Conservation (phyloP, 257 asterid species). For the Penstemon eatonii region DNA sequence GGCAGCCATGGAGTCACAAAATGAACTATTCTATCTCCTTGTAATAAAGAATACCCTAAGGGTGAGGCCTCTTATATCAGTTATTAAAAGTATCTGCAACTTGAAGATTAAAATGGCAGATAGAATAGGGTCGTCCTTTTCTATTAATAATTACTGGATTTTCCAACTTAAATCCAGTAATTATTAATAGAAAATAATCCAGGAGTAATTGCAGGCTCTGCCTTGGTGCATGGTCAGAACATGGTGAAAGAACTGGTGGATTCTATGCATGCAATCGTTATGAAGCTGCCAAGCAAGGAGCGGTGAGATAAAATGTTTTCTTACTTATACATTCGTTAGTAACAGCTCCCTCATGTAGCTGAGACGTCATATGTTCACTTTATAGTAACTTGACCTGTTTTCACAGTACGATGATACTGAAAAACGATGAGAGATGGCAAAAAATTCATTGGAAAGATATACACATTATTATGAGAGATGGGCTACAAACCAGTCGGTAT, state of each 20-base stretch:
- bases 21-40: slow-evolving; percentile 24
- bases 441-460: slow-evolving; percentile 90
- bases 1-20: background rate
- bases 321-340: slow-evolving; percentile 3
- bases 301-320: slow-evolving; percentile 50
- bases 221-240: slow-evolving; percentile 96
- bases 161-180: too few relatives aligned
- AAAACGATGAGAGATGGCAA: slow-evolving; percentile 97
- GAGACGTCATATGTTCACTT: slow-evolving; percentile 25
- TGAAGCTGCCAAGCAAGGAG: slow-evolving; percentile 96
- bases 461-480: slow-evolving; percentile 97
- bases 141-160: too few relatives aligned
- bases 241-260: slow-evolving; percentile 98
- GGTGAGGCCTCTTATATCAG: too few relatives aligned
- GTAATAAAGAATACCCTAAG: slow-evolving; percentile 18
- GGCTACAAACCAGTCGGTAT: slow-evolving; percentile 96
- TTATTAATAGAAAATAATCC: background rate
- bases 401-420: slow-evolving; percentile 86
- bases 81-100: too few relatives aligned
- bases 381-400: slow-evolving; percentile 31
- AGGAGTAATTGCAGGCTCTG: slow-evolving; percentile 73
- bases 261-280: slow-evolving; percentile 97
- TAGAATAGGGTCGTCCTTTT: too few relatives aligned
- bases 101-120: too few relatives aligned
- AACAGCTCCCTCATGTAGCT: slow-evolving; percentile 23